phyloP scores from a whole-genome alignment of 768 basidiomycete genomes.

The Suillus sp. region DNA sequence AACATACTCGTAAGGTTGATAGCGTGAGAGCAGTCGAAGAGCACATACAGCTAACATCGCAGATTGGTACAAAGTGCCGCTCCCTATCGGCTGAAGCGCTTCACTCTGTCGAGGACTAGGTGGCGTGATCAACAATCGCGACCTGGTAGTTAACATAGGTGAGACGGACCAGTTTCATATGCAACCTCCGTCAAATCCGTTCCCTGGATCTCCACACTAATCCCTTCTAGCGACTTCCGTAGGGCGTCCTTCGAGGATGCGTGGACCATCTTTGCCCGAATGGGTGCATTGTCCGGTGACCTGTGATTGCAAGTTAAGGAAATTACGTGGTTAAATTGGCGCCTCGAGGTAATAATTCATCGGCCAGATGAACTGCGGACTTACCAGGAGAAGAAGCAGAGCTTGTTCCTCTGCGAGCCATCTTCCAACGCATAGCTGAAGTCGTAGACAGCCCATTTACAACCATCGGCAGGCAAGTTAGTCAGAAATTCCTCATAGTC shows the following conservation, averaged over 20 bases:
- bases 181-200: slow-evolving; percentile 77
- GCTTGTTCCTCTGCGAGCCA: slow-evolving; percentile 79
- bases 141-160: neutral
- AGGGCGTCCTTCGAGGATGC: slow-evolving; percentile 87
- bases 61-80: neutral
- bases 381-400: slow-evolving; percentile 84
- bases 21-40: neutral
- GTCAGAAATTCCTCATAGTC: slow-evolving; percentile 74
- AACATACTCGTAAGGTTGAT: neutral
- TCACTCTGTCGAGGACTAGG: slow-evolving; percentile 1
- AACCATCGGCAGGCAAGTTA: slow-evolving; percentile 72
- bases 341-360: neutral
- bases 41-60: slow-evolving; percentile 4
- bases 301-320: slow-evolving; percentile 41
- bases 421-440: slow-evolving; percentile 78
- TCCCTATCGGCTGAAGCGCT: neutral
- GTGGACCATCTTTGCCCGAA: slow-evolving; percentile 93
- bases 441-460: slow-evolving; percentile 93
- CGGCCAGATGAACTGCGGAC: slow-evolving; percentile 32
- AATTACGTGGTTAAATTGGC: neutral
- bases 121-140: neutral
- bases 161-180: slow-evolving; percentile 62
- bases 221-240: slow-evolving; percentile 69
- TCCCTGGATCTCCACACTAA: slow-evolving; percentile 83
- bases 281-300: slow-evolving; percentile 82